Conservation (phyloP, 441 rosid species). For the Gossypium trilobum region DNA sequence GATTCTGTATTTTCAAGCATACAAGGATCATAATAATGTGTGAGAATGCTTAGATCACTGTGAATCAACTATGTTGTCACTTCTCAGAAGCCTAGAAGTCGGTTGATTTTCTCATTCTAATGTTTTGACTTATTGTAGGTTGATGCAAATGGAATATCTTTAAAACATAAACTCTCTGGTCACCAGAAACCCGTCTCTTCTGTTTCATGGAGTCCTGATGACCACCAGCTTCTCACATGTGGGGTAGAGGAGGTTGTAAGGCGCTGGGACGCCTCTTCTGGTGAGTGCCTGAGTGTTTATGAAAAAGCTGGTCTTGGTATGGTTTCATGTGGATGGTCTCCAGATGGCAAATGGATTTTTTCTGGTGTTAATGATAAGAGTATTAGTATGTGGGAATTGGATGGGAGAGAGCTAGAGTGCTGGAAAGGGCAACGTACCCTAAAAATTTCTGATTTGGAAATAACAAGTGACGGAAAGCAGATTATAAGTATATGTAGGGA, state of each 20-base stretch:
- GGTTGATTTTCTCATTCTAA: constrained; percentile 4
- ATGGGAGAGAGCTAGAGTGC: constrained; percentile 44
- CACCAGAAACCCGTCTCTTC: constrained; percentile 42
- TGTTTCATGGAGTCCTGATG: constrained; percentile 57
- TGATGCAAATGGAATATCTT: constrained; percentile 25
- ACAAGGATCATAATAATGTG: neutral
- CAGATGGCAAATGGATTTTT: constrained; percentile 38
- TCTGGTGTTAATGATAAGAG: constrained; percentile 45
- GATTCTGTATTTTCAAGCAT: neutral
- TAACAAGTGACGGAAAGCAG: constrained; percentile 54
- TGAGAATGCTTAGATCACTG: neutral
- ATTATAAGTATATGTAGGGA: constrained; percentile 48
- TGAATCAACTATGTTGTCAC: neutral
- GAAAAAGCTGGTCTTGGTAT: constrained; percentile 42
- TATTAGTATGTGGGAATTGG: constrained; percentile 50
- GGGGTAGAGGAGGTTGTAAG: constrained; percentile 47
- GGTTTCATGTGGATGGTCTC: constrained; percentile 57
- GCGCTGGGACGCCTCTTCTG: constrained; percentile 50
- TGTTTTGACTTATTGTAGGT: constrained; percentile 26
- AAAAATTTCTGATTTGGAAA: constrained; percentile 47
- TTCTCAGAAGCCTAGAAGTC: neutral
- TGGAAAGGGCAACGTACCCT: constrained; percentile 46
- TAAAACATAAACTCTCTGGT: constrained; percentile 40
- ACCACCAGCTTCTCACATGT: constrained; percentile 50
- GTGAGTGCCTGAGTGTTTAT: constrained; percentile 46